These are phyloP conservation scores for Glebionis coronaria DNA, from an alignment of 129 eudicot genomes.

Conservation along the genomic window DNA sequence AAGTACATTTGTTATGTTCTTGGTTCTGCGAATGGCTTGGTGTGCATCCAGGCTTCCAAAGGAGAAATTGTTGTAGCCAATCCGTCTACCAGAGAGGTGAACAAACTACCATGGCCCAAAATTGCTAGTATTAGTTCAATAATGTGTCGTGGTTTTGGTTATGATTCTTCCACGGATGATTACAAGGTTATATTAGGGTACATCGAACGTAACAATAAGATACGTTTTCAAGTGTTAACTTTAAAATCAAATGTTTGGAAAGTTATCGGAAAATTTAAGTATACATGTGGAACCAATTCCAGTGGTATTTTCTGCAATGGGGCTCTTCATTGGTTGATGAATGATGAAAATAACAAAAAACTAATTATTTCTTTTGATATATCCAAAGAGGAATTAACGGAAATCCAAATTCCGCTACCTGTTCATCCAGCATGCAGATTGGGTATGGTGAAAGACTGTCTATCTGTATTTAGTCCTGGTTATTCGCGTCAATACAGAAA, in stretches of 20 bases:
- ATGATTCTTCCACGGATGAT: conserved; percentile 6
- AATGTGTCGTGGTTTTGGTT: conserved; percentile 16
- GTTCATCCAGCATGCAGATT: not conserved
- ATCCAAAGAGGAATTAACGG: conserved; percentile 1
- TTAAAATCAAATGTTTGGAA: conserved; percentile 17
- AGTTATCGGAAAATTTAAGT: not conserved
- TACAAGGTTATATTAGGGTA: not conserved
- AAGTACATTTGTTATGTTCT: not conserved
- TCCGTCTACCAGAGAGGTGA: not conserved
- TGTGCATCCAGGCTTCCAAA: not conserved
- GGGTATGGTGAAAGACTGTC: not conserved
- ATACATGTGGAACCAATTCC: not conserved
- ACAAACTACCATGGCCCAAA: not conserved
- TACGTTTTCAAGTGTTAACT: not conserved
- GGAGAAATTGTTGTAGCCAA: not conserved
- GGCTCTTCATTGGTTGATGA: conserved; percentile 8
- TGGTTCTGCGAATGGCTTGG: conserved; percentile 17
- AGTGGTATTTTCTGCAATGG: not conserved
- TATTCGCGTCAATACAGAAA: too few relatives aligned
- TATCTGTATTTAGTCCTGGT: not conserved
- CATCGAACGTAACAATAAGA: not conserved
- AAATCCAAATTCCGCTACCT: conserved; percentile 1
- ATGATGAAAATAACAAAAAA: not conserved
- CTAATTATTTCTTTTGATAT: conserved; percentile 2
- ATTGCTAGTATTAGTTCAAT: not conserved